Evolutionary conservation across 75 land plant species (phyloP).

Genomic region (Cupressus sempervirens): DNA sequence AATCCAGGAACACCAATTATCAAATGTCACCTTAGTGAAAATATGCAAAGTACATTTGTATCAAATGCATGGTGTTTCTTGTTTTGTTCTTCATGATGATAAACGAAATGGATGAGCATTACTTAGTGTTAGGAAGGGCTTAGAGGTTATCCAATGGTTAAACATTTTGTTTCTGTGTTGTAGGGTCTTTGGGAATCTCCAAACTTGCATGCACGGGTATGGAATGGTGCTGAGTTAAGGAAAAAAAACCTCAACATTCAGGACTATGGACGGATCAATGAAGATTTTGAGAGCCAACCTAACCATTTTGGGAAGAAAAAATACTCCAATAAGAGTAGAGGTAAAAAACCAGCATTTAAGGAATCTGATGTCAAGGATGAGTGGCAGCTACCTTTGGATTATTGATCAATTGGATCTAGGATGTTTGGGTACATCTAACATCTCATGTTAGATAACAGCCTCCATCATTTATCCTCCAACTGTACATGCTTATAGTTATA

Average conservation of each 20-base stretch:
- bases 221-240: not conserved
- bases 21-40: not conserved
- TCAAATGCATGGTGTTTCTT: not conserved
- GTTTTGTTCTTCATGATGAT: not conserved
- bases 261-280: not conserved
- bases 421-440: not conserved
- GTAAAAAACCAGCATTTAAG: not conserved
- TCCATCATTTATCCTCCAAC: not conserved
- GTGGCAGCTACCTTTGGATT: slow-evolving; percentile 5
- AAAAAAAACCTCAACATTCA: not conserved
- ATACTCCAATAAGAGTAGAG: slow-evolving; percentile 2
- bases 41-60: not conserved
- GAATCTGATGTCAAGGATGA: not conserved
- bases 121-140: not conserved
- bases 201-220: slow-evolving; percentile 9
- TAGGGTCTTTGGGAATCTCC: slow-evolving; percentile 14
- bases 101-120: not conserved
- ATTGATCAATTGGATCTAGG: not conserved
- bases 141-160: not conserved
- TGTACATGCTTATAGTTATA: not conserved
- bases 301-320: not conserved
- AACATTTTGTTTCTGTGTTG: not conserved
- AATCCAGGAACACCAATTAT: not conserved
- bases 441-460: not conserved
- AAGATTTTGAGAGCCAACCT: not conserved